Evolutionary conservation across 176 grass and related monocot species (phyloP), one percentile per base, ranked within the genome.

Genomic region (Saccharum officinarum): DNA sequence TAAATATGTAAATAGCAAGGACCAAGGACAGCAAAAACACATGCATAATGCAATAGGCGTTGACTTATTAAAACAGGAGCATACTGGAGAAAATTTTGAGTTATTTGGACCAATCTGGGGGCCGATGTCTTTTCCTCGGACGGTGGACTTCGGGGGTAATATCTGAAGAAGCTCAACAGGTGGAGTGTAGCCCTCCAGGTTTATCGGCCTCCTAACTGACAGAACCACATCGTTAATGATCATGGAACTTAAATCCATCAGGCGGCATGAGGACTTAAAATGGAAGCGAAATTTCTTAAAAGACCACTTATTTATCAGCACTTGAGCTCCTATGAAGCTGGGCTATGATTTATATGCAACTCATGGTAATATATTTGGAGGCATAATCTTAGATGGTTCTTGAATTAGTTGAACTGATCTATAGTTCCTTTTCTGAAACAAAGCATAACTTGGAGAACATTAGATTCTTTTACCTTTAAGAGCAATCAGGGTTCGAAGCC

Each of bases 41-140:
- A 69, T 25, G 3, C 22, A 20, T 65, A 41, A 69, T 3, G 26
- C 13, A 22, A 38, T 68, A 23, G 61, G 8, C 13, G 5, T 54
- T 55, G 33, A 62, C 22, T 87, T 28, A 31, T 39, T 31, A n/a
- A n/a, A n/a, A n/a, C n/a, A n/a, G n/a, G n/a, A n/a, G n/a, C n/a
- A n/a, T n/a, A 98, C 97, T 62, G 79, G 86, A 50, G 87, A 52
- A 83, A 94, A 95, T 86, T 95, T 98, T 20, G 86, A 57, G 79
- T 98, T 98, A 54, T 94, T 98, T 59, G 93, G 93, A 65, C 97
- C 97, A 80, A 95, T 95, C 80, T 95, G 93, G 68, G 63, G 67
- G 6, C 97, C 93, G 26, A 94, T 84, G 74, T 94, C 87, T 83
- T 92, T 92, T 88, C 87, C 84, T 85, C 93, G 88, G 55, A 98